A percentile compares a stretch with the other conserved stretches of the same genome.
These are phyloP conservation scores for Thielaviopsis ethacetica DNA, from an alignment of 2,329 filamentous ascomycete species.

Conservation along the genomic window DNA sequence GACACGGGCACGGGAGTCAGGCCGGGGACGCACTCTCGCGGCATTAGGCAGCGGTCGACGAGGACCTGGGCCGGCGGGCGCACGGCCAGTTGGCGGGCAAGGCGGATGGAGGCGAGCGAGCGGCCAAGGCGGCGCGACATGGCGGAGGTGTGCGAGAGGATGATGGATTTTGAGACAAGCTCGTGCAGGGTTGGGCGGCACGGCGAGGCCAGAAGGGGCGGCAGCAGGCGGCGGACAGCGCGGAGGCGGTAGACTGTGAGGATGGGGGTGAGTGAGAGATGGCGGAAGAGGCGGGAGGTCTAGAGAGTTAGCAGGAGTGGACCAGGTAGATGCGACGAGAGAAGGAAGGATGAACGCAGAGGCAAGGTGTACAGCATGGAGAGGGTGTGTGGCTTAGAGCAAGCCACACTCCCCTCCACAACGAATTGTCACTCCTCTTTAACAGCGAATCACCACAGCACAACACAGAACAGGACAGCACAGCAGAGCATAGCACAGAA, in stretches of 20 bases:
- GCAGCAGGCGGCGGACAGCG: constrained; percentile 35
- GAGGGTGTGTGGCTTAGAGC: no score
- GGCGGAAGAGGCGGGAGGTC: constrained; percentile 46
- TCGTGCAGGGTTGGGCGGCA: constrained; percentile 43
- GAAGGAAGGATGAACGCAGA: neutral
- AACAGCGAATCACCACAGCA: no score
- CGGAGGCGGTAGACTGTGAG: constrained; percentile 47
- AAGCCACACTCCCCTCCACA: no score
- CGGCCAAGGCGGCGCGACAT: constrained; percentile 47
- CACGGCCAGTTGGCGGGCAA: constrained; percentile 42
- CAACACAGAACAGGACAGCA: no score
- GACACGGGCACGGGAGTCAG: constrained; percentile 29
- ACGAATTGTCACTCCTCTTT: no score
- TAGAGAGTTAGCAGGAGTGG: constrained; percentile 17
- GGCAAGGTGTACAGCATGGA: no score
- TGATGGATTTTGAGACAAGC: constrained; percentile 47
- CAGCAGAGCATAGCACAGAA: no score
- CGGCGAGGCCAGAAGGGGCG: constrained; percentile 38
- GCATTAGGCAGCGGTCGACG: constrained; percentile 47
- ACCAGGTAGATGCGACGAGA: neutral
- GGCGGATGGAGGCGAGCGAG: constrained; percentile 47
- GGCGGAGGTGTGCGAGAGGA: constrained; percentile 48
- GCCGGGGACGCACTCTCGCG: constrained; percentile 43
- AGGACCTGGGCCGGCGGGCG: constrained; percentile 44
- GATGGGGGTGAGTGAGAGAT: constrained; percentile 46